Conservation (phyloP, 768 basidiomycete genomes). For the Tephrocybe sp. region DNA sequence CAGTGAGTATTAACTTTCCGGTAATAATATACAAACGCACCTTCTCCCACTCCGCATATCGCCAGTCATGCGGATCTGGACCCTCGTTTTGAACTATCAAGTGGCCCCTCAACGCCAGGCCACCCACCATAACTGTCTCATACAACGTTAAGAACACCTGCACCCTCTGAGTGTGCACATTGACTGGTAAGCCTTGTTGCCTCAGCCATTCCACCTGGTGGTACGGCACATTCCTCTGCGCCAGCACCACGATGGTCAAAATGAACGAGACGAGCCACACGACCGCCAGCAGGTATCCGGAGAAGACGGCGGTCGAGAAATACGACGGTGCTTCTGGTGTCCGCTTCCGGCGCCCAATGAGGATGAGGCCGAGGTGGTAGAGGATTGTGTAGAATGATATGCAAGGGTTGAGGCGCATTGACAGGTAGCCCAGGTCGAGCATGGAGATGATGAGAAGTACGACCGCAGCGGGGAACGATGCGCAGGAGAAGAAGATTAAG, state of each 20-base stretch:
- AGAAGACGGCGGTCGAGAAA: constrained; percentile 30
- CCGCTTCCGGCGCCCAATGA: constrained; percentile 26
- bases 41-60: constrained; percentile 16
- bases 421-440: constrained; percentile 34
- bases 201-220: constrained; percentile 21
- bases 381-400: constrained; percentile 28
- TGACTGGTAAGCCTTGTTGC: constrained; percentile 27
- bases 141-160: constrained; percentile 28
- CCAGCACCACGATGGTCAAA: constrained; percentile 25
- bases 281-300: constrained; percentile 27
- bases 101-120: constrained; percentile 27
- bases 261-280: constrained; percentile 33
- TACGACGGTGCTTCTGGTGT: constrained; percentile 28
- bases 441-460: constrained; percentile 29
- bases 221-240: constrained; percentile 12
- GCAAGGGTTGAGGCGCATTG: constrained; percentile 32
- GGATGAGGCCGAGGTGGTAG: constrained; percentile 26
- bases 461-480: constrained; percentile 24
- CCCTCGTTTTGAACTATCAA: constrained; percentile 28
- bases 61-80: constrained; percentile 30
- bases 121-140: constrained; percentile 25
- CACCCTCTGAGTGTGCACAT: constrained; percentile 26
- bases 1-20: too few species aligned
- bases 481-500: constrained; percentile 27
- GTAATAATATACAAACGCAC: constrained; percentile 11